Percentiles rank a stretch among this genome's conserved stretches.
phyloP scores from a whole-genome alignment of 2,329 filamentous ascomycete species.

The Diaporthe sp. region DNA sequence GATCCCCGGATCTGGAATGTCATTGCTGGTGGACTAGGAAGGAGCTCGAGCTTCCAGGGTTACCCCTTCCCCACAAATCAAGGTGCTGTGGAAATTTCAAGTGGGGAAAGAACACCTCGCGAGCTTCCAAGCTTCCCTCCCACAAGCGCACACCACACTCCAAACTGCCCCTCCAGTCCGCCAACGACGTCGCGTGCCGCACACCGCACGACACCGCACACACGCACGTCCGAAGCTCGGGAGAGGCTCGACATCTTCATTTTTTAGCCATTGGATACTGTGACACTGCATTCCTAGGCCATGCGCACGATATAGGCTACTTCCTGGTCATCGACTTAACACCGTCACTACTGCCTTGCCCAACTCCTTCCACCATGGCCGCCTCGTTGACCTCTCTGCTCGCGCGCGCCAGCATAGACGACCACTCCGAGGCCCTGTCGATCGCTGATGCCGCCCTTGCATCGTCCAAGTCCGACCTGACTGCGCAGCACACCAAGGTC shows the following conservation, averaged over 20 bases:
- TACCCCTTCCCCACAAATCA: conserved; percentile 29
- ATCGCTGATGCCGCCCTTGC: conserved; percentile 73
- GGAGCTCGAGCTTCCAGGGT: conserved; percentile 8
- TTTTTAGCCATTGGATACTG: background rate
- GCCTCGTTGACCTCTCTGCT: conserved; percentile 67
- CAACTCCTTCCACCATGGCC: conserved; percentile 41
- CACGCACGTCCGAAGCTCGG: conserved; percentile 6
- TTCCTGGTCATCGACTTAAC: conserved; percentile 8
- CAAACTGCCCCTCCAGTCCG: conserved; percentile 11
- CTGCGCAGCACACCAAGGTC: conserved; percentile 77
- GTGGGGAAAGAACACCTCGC: conserved; percentile 27
- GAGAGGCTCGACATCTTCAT: background rate
- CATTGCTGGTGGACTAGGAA: background rate
- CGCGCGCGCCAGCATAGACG: conserved; percentile 69
- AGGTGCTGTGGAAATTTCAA: conserved; percentile 28
- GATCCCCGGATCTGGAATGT: background rate
- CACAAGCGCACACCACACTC: background rate
- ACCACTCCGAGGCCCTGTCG: conserved; percentile 81
- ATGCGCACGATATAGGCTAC: conserved; percentile 27
- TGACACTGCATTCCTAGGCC: background rate
- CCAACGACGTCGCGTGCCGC: conserved; percentile 18
- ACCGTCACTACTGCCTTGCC: background rate
- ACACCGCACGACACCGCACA: background rate
- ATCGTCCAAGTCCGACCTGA: conserved; percentile 64
- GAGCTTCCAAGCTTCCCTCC: conserved; percentile 29